A percentile compares a stretch with the other conserved stretches of the same genome.
phyloP scores from a whole-genome alignment of 441 rosid genomes.

The Breynia disticha region DNA sequence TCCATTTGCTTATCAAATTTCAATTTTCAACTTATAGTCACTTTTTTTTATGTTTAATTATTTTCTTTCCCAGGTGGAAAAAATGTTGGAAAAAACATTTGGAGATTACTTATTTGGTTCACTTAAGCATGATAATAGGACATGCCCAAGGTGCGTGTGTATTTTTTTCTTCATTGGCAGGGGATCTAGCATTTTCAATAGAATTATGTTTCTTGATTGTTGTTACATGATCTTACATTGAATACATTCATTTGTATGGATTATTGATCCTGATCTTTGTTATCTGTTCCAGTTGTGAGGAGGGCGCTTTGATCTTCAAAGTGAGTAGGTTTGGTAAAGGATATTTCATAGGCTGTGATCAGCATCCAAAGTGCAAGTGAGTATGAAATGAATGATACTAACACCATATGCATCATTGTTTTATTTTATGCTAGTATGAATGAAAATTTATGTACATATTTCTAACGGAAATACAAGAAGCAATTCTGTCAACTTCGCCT shows the following conservation, averaged over 20 bases:
- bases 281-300: conserved; percentile 65
- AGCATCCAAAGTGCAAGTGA: conserved; percentile 94
- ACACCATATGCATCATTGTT: background rate
- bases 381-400: conserved; percentile 24
- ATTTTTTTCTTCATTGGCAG: background rate
- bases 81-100: conserved; percentile 84
- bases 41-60: conserved; percentile 6
- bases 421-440: background rate
- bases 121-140: conserved; percentile 66
- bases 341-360: conserved; percentile 90
- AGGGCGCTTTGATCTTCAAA: conserved; percentile 81
- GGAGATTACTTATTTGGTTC: conserved; percentile 72
- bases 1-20: conserved; percentile 12
- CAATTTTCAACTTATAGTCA: conserved; percentile 3
- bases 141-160: conserved; percentile 68
- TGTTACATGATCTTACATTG: background rate
- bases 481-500: too few species aligned
- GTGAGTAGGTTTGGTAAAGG: conserved; percentile 81
- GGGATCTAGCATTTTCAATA: background rate
- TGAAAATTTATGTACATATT: background rate
- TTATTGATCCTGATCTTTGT: conserved; percentile 2
- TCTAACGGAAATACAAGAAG: background rate
- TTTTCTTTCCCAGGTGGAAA: conserved; percentile 72
- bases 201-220: background rate
- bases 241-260: conserved; percentile 6